These are phyloP conservation scores for Adansonia madagascariensis DNA, from an alignment of 441 rosid species.

Conservation along the genomic window DNA sequence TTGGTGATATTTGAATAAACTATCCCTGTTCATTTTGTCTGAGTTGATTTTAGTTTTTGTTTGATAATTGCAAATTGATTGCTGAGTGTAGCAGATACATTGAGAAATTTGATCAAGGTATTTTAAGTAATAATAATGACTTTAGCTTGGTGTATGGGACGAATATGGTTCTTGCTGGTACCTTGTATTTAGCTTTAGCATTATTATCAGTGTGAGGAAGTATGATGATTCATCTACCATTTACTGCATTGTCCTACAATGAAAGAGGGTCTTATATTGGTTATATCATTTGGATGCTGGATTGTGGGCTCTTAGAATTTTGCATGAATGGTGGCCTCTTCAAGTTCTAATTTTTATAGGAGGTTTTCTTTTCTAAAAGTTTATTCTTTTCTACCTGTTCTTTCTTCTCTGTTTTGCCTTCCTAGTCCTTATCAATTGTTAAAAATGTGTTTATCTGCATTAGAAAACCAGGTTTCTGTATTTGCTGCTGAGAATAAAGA, in stretches of 20 bases:
- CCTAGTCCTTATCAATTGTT: background rate
- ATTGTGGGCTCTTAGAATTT: background rate
- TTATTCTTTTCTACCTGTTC: background rate
- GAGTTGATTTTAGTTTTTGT: conserved; percentile 13
- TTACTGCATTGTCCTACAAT: background rate
- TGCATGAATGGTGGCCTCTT: background rate
- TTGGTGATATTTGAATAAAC: background rate
- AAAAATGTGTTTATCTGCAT: background rate
- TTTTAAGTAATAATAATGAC: conserved; percentile 3
- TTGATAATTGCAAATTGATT: conserved; percentile 13
- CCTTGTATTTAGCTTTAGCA: conserved; percentile 5
- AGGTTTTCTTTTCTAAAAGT: background rate
- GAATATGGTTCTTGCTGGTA: conserved; percentile 4
- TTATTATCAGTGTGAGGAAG: background rate
- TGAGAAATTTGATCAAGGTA: background rate
- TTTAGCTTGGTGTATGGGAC: background rate
- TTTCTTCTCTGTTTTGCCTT: background rate
- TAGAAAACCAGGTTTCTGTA: background rate
- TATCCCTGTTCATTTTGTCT: background rate
- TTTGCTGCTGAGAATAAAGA: background rate
- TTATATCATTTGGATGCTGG: background rate
- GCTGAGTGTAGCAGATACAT: background rate
- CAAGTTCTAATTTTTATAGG: background rate
- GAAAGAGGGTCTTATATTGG: background rate
- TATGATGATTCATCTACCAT: background rate